Conservation (phyloP, 2,329 filamentous ascomycete species). For the Neopestalotiopsis clavispora region DNA sequence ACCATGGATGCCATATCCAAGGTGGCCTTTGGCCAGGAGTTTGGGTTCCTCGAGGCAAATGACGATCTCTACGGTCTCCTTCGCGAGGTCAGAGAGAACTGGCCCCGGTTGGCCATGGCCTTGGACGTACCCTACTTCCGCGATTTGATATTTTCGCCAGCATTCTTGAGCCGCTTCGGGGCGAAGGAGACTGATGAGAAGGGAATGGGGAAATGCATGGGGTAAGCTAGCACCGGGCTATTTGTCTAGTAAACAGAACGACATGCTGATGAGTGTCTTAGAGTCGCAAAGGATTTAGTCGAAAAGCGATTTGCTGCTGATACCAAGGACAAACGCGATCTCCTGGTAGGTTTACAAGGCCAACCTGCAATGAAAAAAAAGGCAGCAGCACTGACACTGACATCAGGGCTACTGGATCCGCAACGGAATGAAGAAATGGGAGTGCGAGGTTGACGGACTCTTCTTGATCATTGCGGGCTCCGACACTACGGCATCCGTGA, state of each 20-base stretch:
- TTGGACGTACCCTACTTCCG: slow-evolving; percentile 30
- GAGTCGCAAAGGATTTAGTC: slow-evolving; percentile 24
- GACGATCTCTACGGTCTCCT: slow-evolving; percentile 30
- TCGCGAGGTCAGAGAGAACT: slow-evolving; percentile 20
- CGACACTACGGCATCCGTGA: slow-evolving; percentile 53
- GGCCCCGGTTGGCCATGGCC: slow-evolving; percentile 22
- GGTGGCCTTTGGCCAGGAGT: slow-evolving; percentile 30
- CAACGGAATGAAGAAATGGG: slow-evolving; percentile 28
- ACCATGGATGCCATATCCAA: slow-evolving; percentile 33
- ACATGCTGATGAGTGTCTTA: slow-evolving; percentile 1
- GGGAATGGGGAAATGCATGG: slow-evolving; percentile 28
- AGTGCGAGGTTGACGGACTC: slow-evolving; percentile 32
- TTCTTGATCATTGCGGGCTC: slow-evolving; percentile 37
- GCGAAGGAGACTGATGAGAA: slow-evolving; percentile 28
- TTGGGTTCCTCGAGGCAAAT: slow-evolving; percentile 32
- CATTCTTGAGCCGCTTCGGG: slow-evolving; percentile 27
- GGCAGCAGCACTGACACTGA: background rate
- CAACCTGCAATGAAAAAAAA: background rate
- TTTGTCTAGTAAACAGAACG: background rate
- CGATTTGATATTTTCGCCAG: slow-evolving; percentile 24
- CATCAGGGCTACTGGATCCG: slow-evolving; percentile 33
- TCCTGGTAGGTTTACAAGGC: slow-evolving; percentile 25
- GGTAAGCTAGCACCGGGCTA: slow-evolving; percentile 5
- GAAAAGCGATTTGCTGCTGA: slow-evolving; percentile 20
- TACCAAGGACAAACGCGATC: slow-evolving; percentile 22